These are phyloP conservation scores for Solanum aculeatissimum DNA, from an alignment of 305 asterid species.

Conservation along the genomic window DNA sequence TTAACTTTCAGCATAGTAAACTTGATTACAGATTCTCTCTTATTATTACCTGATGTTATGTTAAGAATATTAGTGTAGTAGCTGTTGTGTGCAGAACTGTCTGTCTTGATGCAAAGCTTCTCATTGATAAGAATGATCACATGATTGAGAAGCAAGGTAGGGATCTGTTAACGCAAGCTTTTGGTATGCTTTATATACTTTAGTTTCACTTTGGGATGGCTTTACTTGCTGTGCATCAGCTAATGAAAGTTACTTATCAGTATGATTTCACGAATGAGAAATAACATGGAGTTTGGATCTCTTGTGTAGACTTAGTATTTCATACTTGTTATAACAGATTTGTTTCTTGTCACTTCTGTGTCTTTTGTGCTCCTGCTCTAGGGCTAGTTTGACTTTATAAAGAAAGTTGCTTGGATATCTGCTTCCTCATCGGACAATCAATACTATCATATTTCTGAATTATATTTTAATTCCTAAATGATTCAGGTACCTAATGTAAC, in stretches of 20 bases:
- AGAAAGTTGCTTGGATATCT: not conserved
- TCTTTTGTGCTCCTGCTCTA: not conserved
- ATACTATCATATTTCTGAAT: not conserved
- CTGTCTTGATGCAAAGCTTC: not conserved
- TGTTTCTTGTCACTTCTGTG: not conserved
- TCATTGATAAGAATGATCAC: not conserved
- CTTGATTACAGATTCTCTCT: not conserved
- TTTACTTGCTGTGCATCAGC: not conserved
- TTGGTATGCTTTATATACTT: not conserved
- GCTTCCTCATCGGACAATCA: not conserved
- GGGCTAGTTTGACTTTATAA: not conserved
- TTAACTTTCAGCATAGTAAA: not conserved
- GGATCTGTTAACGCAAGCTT: not conserved
- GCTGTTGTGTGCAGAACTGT: not conserved
- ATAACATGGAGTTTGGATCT: not conserved
- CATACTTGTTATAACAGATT: not conserved
- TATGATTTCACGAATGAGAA: not conserved
- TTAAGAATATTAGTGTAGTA: not conserved
- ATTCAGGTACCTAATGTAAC: slow-evolving; percentile 77
- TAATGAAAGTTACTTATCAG: not conserved
- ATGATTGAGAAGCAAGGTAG: not conserved
- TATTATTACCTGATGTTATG: not conserved
- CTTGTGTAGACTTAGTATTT: not conserved
- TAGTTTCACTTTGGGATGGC: not conserved
- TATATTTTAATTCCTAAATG: not conserved